Evolutionary conservation across 192 early-diverging fungal genomes (phyloP), one percentile per base, ranked within the genome.

Genomic region (Linnemannia zychae): DNA sequence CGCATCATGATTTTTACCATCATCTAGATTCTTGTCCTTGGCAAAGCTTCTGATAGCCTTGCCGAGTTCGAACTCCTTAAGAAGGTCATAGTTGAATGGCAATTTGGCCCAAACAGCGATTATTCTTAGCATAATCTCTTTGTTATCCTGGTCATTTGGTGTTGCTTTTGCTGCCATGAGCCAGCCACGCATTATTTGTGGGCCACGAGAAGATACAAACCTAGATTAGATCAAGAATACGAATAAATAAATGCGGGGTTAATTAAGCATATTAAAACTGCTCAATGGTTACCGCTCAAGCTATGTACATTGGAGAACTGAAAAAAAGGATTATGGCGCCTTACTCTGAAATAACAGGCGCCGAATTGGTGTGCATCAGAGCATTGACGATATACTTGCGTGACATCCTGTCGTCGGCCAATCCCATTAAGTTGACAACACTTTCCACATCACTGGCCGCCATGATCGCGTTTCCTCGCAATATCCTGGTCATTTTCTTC

Each of bases 371-470:
- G 15, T 44, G 74, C 49, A 81, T 47, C 57, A 81, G 50, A 0
- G 79, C 66, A 47, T 74, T 81, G 38, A 81, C 37, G 20, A 81
- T 81, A 18, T 81, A 81, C 53, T 69, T 70, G 5, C 73, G 72
- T 9, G 72, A 73, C 28, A 47, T 50, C 34, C 34, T 57, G 49
- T 81, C 79, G 7, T 33, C 40, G 0, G 67, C 73, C 13, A 36
- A 67, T 18, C 67, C 38, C 79, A 81, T 81, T 7, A 81, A 22
- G 20, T 75, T 40, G 11, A 75, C 48, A 17, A 67, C 63, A 12
- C 18, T 49, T 36, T 70, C 36, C 7, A 81, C 44, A 38, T 81
- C 71, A 7, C 68, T 44, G 17, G 79, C 2, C 22, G 69, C 60
- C 28, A 68, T 57, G 49, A 81, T 74, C 50, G 72, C 33, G 34